phyloP scores from a whole-genome alignment of 2,329 filamentous ascomycete genomes.

The Falciphora oryzae region DNA sequence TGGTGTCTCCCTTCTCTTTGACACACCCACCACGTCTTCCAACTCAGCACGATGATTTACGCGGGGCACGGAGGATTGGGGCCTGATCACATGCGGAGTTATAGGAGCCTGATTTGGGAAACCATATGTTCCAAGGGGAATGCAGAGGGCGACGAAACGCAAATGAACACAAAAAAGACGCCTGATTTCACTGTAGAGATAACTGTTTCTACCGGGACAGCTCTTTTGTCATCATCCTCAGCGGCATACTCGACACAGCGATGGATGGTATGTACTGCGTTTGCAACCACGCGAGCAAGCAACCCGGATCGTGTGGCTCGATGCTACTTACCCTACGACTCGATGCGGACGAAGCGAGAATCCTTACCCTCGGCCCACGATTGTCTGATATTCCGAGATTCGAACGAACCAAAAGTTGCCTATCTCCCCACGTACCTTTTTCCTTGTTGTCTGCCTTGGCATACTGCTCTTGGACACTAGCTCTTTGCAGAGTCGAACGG shows the following conservation, averaged over 20 bases:
- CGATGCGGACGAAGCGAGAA: not conserved
- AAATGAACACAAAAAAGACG: not conserved
- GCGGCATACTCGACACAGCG: not conserved
- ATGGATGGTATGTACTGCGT: not conserved
- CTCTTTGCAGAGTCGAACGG: not conserved
- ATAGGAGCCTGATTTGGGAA: slow-evolving; percentile 1
- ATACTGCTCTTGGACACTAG: not conserved
- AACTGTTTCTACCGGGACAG: not conserved
- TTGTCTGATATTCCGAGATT: not conserved
- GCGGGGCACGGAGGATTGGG: not conserved
- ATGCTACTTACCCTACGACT: not conserved
- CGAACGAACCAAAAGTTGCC: not conserved
- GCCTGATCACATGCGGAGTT: slow-evolving; percentile 2
- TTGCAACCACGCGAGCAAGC: not conserved
- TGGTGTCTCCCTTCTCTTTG: not conserved
- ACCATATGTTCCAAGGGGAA: slow-evolving; percentile 1
- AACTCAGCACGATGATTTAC: not conserved
- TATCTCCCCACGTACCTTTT: not conserved
- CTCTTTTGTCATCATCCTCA: not conserved
- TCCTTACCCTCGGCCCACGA: not conserved
- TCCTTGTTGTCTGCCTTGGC: not conserved
- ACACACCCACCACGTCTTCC: not conserved
- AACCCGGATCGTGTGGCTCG: not conserved
- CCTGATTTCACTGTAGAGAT: not conserved
- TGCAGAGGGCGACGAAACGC: not conserved